Evolutionary conservation across 2,329 filamentous ascomycete genomes (phyloP), one percentile per base, ranked within the genome.

Genomic region (Aspergillus udagawae): DNA sequence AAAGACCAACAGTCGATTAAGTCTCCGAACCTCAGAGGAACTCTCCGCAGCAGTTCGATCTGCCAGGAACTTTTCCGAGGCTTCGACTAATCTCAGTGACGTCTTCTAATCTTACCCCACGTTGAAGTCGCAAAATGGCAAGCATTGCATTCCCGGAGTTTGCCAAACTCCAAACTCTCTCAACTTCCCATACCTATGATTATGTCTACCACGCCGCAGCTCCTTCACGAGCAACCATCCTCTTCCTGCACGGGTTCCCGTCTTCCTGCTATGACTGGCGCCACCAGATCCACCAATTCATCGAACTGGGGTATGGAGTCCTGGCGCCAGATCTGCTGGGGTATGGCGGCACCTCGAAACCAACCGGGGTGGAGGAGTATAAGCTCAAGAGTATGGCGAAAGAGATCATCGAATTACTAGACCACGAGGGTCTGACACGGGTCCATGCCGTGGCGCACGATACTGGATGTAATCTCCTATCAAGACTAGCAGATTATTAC

Each of bases 161-260:
- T 1, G 57, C 61, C 9, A 66, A 63, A 38, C 45, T 41, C n/a
- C 53, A 58, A 10, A 57, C 27, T 4, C 58, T 65, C 14, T 57
- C 60, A 25, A 63, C 63, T 27, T 41, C 29, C 9, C 56, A 63
- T 28, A 61, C 56, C 12, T 70, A 70, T 50, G 60, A 70, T 2
- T 75, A 75, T 59, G 59, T 73, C 27, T 62, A 67, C 51, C 63
- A 67, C 3, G 64, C 60, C 17, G 47, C 64, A 3, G 58, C 53
- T 0, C 27, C 59, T 1, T 53, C 47, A 6, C 55, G 63, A 7
- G 60, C 67, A 4, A 79, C 77, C 0, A 64, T 82, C 3, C 67
- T 83, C 14, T 71, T 82, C 54, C 70, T 82, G 12, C 80, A 82
- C 59, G 79, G 80, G 35, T 80, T 80, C 51, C 79, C 80, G 28